Conservation (phyloP, 2,329 filamentous ascomycete species). For the Fusarium keratoplasticum region DNA sequence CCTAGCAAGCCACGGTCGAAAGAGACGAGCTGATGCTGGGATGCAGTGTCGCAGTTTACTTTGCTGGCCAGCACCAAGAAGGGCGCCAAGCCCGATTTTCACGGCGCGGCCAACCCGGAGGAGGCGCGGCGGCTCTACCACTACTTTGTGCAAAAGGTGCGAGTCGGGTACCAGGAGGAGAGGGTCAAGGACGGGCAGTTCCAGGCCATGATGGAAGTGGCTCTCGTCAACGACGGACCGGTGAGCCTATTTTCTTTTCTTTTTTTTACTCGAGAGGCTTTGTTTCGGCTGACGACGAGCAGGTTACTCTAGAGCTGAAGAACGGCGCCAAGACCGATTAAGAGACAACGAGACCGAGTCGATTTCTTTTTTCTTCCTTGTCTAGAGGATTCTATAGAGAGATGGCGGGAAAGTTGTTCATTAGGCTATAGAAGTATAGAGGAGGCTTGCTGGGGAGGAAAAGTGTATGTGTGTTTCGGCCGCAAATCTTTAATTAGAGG, state of each 20-base stretch:
- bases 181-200: conserved; percentile 96
- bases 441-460: background rate
- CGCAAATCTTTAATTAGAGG: background rate
- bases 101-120: conserved; percentile 82
- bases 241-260: conserved; percentile 52
- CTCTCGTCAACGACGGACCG: conserved; percentile 86
- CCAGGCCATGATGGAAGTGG: conserved; percentile 99
- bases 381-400: conserved; percentile 3
- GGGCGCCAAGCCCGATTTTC: conserved; percentile 94
- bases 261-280: background rate
- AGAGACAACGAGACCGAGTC: conserved; percentile 8
- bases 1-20: background rate
- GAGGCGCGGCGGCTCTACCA: conserved; percentile 87
- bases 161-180: conserved; percentile 76
- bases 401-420: background rate
- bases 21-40: conserved; percentile 6
- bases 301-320: conserved; percentile 45
- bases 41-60: conserved; percentile 95
- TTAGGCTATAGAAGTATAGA: background rate
- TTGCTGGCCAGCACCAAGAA: conserved; percentile 94
- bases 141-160: conserved; percentile 82
- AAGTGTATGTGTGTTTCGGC: background rate
- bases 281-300: background rate
- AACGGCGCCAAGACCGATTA: conserved; percentile 35
- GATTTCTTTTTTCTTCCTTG: background rate